Evolutionary conservation across 2,329 filamentous ascomycete species (phyloP), one percentile per base, ranked within the genome.

Genomic region (Alternaria longipes): DNA sequence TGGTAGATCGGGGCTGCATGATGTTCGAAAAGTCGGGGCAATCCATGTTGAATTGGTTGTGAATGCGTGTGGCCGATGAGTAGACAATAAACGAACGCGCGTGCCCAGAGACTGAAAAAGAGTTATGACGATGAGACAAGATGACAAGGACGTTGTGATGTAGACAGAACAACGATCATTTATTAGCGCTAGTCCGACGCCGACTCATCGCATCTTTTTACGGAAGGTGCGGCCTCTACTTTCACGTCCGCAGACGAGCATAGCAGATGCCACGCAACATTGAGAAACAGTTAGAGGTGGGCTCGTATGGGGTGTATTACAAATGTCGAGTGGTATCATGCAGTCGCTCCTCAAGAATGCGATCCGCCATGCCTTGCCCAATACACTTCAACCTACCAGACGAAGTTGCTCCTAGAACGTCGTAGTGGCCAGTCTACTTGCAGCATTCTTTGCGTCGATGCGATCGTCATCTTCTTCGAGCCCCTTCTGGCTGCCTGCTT

Each of bases 361-460:
- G 45, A 41, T 34, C 56, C 54, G 40, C 42, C 38, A 53, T 51
- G 38, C 30, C 14, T 24, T 54, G 49, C 32, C 30, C 18, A 40
- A 22, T 7, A 28, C 22, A n/a, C 26, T 40, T 65, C 58, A 63
- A 52, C 47, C 51, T 63, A 55, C 46, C 47, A 54, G 14, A 61
- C 63, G 58, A 52, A 63, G 18, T 20, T 62, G 44, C 54, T 55
- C 45, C 65, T 82, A 98, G 79, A 97, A 97, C 18, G 94, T 97
- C 83, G 94, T 97, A 68, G 93, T 92, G 49, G 94, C 95, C 82
- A 99, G 83, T 75, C 95, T 87, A 81, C 92, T 97, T 36, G 95
- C 95, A 54, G 95, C 95, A 81, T 98, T 99, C 79, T 92, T 89
- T 42, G 95, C 95, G 85, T 99, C 95, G 61, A 99, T 89, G 56